These are phyloP conservation scores for Globisporangium irregulare DNA, from an alignment of 352 stramenopile genomes.

Conservation along the genomic window DNA sequence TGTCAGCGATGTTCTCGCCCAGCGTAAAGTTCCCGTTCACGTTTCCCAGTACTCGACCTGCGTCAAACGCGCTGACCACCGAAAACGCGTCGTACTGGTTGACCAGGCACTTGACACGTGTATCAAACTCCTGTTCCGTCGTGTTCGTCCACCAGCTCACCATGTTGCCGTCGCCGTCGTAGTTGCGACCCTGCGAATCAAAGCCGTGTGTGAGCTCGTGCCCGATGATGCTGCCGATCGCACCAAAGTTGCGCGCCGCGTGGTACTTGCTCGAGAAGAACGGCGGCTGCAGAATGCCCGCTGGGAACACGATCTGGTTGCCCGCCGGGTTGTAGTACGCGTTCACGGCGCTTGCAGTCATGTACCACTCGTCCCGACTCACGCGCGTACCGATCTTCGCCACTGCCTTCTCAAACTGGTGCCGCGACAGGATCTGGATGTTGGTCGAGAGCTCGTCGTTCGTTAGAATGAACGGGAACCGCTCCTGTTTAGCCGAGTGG, in stretches of 20 bases:
- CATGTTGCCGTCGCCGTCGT: constrained; percentile 87
- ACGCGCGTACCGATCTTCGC: constrained; percentile 39
- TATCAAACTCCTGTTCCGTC: constrained; percentile 73
- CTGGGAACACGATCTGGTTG: constrained; percentile 95
- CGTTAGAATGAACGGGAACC: constrained; percentile 57
- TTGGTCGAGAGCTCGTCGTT: constrained; percentile 39
- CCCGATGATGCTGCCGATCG: constrained; percentile 91
- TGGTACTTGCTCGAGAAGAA: constrained; percentile 88
- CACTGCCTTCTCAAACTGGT: constrained; percentile 45
- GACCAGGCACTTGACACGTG: constrained; percentile 56
- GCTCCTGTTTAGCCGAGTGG: constrained; percentile 39
- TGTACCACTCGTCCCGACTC: constrained; percentile 79
- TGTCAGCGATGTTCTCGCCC: constrained; percentile 84
- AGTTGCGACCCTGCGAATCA: constrained; percentile 91
- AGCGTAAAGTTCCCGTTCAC: constrained; percentile 81
- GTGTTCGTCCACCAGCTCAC: constrained; percentile 91
- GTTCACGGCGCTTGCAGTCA: constrained; percentile 93
- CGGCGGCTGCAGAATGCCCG: constrained; percentile 93
- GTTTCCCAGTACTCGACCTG: constrained; percentile 42
- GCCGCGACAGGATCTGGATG: constrained; percentile 38
- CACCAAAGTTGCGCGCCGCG: constrained; percentile 91
- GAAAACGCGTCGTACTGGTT: constrained; percentile 57
- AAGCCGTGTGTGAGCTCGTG: constrained; percentile 97
- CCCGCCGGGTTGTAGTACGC: constrained; percentile 72
- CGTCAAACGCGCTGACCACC: constrained; percentile 40